Conservation (phyloP, 2,329 filamentous ascomycete genomes). For the Waltergamsia citrina region DNA sequence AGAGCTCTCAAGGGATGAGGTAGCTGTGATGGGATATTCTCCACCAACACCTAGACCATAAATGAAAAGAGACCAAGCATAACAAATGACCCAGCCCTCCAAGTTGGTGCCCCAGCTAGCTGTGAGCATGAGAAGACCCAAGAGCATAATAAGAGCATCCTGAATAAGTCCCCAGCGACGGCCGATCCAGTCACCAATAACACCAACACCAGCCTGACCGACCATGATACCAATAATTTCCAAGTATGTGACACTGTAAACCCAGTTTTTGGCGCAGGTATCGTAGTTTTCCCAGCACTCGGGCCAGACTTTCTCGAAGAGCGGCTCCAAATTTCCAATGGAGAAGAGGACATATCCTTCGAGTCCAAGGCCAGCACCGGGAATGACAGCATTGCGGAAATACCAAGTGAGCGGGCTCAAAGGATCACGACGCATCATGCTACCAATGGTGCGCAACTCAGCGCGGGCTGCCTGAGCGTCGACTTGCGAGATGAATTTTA, state of each 20-base stretch:
- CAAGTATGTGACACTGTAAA: slow-evolving; percentile 77
- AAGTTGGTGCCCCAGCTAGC: slow-evolving; percentile 80
- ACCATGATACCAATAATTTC: slow-evolving; percentile 94
- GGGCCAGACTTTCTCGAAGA: slow-evolving; percentile 69
- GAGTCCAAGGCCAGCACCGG: slow-evolving; percentile 82
- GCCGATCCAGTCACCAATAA: slow-evolving; percentile 68
- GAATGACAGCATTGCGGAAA: slow-evolving; percentile 82
- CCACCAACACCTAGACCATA: slow-evolving; percentile 58
- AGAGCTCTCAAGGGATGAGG: slow-evolving; percentile 86
- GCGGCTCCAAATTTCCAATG: slow-evolving; percentile 81
- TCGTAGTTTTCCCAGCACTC: slow-evolving; percentile 62
- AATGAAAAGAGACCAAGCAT: slow-evolving; percentile 90
- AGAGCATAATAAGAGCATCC: slow-evolving; percentile 86
- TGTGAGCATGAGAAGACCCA: slow-evolving; percentile 86
- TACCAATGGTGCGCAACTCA: slow-evolving; percentile 59
- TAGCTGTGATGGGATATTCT: slow-evolving; percentile 95
- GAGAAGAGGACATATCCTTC: slow-evolving; percentile 97
- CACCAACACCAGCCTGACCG: slow-evolving; percentile 79
- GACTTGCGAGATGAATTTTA: slow-evolving; percentile 66
- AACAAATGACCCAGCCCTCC: slow-evolving; percentile 95
- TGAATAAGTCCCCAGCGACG: slow-evolving; percentile 94
- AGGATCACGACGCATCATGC: slow-evolving; percentile 80
- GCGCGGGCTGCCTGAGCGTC: slow-evolving; percentile 59
- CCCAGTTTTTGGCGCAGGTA: slow-evolving; percentile 71
- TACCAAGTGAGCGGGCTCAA: slow-evolving; percentile 80